phyloP scores from a whole-genome alignment of 345 rosid species.

The Eucalyptus rudis region DNA sequence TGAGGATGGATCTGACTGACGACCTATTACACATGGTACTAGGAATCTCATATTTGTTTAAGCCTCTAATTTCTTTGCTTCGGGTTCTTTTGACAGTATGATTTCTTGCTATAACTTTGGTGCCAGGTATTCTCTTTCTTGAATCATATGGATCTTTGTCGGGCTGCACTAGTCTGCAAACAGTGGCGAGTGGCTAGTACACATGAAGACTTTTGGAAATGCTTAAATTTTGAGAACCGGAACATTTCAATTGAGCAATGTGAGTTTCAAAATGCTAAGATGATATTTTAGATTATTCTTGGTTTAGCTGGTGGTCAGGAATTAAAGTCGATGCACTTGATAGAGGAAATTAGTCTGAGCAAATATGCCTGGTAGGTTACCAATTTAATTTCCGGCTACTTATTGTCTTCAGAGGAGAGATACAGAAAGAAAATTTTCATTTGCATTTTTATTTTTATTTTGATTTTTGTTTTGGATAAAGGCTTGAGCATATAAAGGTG shows the following conservation, averaged over 20 bases:
- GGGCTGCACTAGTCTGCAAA: constrained; percentile 84
- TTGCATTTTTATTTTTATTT: background rate
- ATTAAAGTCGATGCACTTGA: background rate
- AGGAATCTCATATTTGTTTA: background rate
- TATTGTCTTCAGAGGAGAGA: background rate
- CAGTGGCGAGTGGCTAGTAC: constrained; percentile 94
- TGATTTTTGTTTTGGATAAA: background rate
- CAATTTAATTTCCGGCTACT: background rate
- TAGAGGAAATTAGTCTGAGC: background rate
- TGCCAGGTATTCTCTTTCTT: constrained; percentile 87
- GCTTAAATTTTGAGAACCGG: constrained; percentile 72
- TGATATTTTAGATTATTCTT: background rate
- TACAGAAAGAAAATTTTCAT: background rate
- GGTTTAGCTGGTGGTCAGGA: background rate
- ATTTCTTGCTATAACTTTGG: background rate
- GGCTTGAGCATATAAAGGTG: background rate
- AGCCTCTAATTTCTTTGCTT: background rate
- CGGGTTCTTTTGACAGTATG: background rate
- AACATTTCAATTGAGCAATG: constrained; percentile 77
- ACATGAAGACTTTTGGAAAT: constrained; percentile 96
- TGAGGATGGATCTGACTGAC: constrained; percentile 88
- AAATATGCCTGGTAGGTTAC: background rate
- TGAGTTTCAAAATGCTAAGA: constrained; percentile 20
- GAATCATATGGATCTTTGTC: constrained; percentile 64
- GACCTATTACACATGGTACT: constrained; percentile 88